Evolutionary conservation across 495 filamentous ascomycete species (phyloP).

Genomic region (Xylaria telfairii): DNA sequence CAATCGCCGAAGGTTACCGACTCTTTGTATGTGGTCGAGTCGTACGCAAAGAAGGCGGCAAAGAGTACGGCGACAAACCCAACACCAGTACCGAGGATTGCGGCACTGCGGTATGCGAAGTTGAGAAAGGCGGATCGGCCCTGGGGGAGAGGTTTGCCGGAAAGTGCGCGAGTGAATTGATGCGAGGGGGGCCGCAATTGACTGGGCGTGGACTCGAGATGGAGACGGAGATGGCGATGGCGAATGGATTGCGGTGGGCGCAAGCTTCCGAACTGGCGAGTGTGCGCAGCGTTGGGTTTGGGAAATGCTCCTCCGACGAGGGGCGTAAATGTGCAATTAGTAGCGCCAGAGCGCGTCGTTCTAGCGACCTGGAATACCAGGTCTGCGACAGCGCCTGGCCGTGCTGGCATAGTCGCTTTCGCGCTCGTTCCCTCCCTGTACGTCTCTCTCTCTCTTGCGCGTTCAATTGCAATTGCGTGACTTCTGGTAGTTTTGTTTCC

Average conservation of each 20-base stretch:
- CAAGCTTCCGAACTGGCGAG: conserved; percentile 29
- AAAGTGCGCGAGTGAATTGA: conserved; percentile 44
- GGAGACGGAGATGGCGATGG: background rate
- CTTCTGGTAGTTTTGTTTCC: background rate
- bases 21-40: conserved; percentile 87
- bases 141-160: conserved; percentile 56
- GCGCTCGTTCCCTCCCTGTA: background rate
- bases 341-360: background rate
- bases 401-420: conserved; percentile 21
- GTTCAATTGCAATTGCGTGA: conserved; percentile 6
- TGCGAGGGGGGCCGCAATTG: conserved; percentile 30
- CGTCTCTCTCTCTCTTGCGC: background rate
- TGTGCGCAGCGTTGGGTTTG: background rate
- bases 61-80: conserved; percentile 58
- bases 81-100: conserved; percentile 55
- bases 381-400: conserved; percentile 12
- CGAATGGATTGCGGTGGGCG: conserved; percentile 20
- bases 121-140: conserved; percentile 50
- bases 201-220: background rate
- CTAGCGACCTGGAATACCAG: conserved; percentile 21
- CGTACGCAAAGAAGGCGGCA: conserved; percentile 90
- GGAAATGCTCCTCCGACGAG: background rate
- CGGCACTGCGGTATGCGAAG: conserved; percentile 57
- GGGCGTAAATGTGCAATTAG: background rate
- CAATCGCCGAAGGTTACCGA: conserved; percentile 68